These are phyloP conservation scores for Pseudocercospora musae DNA, from an alignment of 2,329 filamentous ascomycete species.

Conservation along the genomic window DNA sequence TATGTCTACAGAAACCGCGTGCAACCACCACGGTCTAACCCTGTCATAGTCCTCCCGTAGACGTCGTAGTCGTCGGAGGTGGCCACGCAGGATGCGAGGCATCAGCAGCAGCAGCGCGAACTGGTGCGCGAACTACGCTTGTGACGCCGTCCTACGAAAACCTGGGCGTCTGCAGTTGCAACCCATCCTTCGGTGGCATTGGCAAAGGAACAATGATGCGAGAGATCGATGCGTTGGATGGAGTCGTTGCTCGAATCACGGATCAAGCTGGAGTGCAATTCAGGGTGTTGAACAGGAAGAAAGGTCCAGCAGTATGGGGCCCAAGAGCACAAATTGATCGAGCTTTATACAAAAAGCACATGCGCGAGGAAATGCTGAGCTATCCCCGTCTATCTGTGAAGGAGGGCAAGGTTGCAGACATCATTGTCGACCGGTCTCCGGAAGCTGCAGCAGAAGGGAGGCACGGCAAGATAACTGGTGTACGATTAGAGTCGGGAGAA, in stretches of 20 bases:
- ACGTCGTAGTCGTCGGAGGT: constrained; percentile 93
- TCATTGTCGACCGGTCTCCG: constrained; percentile 64
- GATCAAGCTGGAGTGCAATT: constrained; percentile 97
- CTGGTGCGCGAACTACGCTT: constrained; percentile 83
- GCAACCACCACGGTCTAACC: not conserved
- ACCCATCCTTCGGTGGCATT: constrained; percentile 96
- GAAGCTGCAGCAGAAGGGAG: constrained; percentile 46
- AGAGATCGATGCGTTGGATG: constrained; percentile 92
- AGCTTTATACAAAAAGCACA: constrained; percentile 80
- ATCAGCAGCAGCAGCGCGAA: constrained; percentile 81
- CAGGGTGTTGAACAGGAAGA: constrained; percentile 78
- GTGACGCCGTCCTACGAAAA: constrained; percentile 86
- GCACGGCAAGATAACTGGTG: constrained; percentile 74
- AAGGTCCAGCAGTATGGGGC: constrained; percentile 95
- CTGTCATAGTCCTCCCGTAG: constrained; percentile 45
- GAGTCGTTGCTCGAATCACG: constrained; percentile 80
- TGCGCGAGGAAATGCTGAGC: constrained; percentile 76
- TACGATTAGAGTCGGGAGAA: constrained; percentile 83
- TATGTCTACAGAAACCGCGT: constrained; percentile 12
- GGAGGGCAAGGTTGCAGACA: constrained; percentile 86
- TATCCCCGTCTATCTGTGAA: constrained; percentile 80
- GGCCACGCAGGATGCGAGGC: constrained; percentile 95
- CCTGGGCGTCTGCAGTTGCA: constrained; percentile 92
- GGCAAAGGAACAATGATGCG: constrained; percentile 95
- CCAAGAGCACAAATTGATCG: constrained; percentile 95